Conservation (phyloP, 192 early-diverging fungal genomes). For the Endogone sp. region DNA sequence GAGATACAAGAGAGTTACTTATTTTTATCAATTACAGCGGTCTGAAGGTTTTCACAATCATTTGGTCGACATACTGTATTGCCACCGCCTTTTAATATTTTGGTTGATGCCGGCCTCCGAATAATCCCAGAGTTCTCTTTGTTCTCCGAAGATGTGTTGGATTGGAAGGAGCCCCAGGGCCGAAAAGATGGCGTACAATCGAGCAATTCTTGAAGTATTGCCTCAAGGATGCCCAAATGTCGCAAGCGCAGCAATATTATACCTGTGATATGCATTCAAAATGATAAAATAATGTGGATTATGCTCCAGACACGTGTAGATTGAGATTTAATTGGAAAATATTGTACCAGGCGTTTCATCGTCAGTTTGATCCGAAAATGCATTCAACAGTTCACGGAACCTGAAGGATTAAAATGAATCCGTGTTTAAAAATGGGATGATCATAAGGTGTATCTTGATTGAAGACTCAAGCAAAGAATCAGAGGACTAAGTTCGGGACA, state of each 20-base stretch:
- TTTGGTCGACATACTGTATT: not conserved
- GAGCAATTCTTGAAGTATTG: not conserved
- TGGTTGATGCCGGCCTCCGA: not conserved
- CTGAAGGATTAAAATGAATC: too few relatives aligned
- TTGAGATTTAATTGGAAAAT: conserved; percentile 28
- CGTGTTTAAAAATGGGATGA: conserved; percentile 24
- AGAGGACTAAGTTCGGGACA: not conserved
- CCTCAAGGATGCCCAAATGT: not conserved
- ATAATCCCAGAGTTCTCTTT: not conserved
- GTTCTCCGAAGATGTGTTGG: not conserved
- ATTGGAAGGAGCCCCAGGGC: not conserved
- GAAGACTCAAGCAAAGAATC: not conserved
- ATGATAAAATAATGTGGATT: conserved; percentile 22
- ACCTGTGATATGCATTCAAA: conserved; percentile 36
- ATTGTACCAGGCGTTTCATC: conserved; percentile 33
- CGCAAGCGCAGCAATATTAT: not conserved
- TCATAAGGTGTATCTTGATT: not conserved
- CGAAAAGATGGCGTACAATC: conserved; percentile 7
- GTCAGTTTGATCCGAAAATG: conserved; percentile 42
- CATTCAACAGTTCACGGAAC: conserved; percentile 67
- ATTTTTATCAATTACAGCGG: too few relatives aligned
- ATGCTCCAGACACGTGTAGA: conserved; percentile 31
- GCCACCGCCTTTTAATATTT: not conserved
- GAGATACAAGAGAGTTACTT: too few relatives aligned
- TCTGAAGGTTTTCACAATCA: too few relatives aligned